Evolutionary conservation across 495 filamentous ascomycete species (phyloP).

Genomic region (Gamarada debralockiae): DNA sequence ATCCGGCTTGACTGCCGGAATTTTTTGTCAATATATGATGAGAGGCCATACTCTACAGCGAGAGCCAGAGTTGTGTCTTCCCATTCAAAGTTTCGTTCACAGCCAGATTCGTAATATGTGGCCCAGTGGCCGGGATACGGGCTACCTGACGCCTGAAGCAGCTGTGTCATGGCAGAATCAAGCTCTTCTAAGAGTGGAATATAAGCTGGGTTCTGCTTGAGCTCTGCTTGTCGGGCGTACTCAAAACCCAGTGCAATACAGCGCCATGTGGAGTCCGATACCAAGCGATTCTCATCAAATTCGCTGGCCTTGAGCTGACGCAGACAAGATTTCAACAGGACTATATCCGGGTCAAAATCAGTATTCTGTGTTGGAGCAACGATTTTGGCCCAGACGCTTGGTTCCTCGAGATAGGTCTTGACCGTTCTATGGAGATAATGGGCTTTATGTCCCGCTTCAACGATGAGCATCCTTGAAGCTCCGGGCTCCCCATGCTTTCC

Average conservation of each 20-base stretch:
- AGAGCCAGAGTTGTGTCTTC: not conserved
- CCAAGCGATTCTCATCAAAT: no score
- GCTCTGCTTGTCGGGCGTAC: not conserved
- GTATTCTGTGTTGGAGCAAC: no score
- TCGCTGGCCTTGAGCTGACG: no score
- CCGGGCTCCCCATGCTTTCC: not conserved
- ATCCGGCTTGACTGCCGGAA: not conserved
- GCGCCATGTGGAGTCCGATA: not conserved
- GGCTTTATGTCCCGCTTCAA: no score
- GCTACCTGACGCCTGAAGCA: not conserved
- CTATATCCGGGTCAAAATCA: no score
- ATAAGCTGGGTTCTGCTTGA: not conserved
- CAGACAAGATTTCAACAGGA: no score
- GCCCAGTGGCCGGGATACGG: not conserved
- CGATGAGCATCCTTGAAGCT: not conserved
- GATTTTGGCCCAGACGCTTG: no score
- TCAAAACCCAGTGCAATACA: not conserved
- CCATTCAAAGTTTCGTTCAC: not conserved
- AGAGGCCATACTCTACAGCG: conserved; percentile 1
- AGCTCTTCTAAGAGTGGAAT: conserved; percentile 2
- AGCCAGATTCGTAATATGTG: not conserved
- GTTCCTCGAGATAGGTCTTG: no score
- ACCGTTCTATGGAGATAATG: no score
- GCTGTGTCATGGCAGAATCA: not conserved
- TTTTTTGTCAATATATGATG: not conserved